These are phyloP conservation scores for Dillenia suffruticosa DNA, from an alignment of 164 flowering plant species.

Conservation along the genomic window DNA sequence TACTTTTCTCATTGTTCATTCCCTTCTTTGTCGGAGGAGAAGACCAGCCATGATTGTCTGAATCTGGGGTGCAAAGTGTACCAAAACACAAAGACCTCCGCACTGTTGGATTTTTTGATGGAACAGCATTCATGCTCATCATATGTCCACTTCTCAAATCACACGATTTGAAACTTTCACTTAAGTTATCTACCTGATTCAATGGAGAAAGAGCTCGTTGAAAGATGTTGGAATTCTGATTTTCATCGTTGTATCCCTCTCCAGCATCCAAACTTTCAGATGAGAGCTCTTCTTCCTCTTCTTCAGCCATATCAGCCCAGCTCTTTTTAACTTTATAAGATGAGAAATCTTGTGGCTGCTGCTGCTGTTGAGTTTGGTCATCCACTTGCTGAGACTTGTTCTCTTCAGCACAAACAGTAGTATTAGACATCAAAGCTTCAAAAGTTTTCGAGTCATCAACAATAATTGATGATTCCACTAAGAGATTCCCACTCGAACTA, in stretches of 20 bases:
- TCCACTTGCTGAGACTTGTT: background rate
- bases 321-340: slow-evolving; percentile 29
- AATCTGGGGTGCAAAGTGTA: slow-evolving; percentile 13
- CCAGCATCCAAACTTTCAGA: slow-evolving; percentile 8
- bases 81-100: slow-evolving; percentile 38
- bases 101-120: slow-evolving; percentile 17
- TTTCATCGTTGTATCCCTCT: slow-evolving; percentile 33
- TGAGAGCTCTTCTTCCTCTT: slow-evolving; percentile 36
- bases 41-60: slow-evolving; percentile 4
- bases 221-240: slow-evolving; percentile 30
- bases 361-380: background rate
- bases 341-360: background rate
- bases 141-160: slow-evolving; percentile 18
- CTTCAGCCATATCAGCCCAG: slow-evolving; percentile 85
- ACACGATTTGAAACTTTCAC: slow-evolving; percentile 17
- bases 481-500: background rate
- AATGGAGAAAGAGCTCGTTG: slow-evolving; percentile 12
- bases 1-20: slow-evolving; percentile 11
- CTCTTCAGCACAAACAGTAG: background rate
- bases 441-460: background rate
- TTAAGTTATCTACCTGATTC: slow-evolving; percentile 14
- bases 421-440: too few species aligned
- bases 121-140: slow-evolving; percentile 3
- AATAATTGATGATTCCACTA: background rate
- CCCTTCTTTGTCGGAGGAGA: slow-evolving; percentile 18